Evolutionary conservation across 1,139 yeast species (phyloP).

Genomic region (Diutina pseudorugosa): DNA sequence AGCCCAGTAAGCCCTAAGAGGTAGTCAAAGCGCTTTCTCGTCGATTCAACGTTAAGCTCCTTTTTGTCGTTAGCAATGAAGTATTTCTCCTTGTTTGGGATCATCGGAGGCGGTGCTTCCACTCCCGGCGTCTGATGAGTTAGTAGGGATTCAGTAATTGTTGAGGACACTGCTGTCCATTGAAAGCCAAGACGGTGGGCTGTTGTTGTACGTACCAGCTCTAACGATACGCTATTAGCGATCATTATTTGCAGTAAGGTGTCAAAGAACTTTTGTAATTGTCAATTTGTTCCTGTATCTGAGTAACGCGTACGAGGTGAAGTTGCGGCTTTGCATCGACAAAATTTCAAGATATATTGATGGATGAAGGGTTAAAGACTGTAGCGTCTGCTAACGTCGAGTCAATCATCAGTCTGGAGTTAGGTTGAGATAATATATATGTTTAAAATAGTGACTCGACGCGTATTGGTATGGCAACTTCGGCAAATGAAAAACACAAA

Average conservation of each 20-base stretch:
- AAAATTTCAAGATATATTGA: no score
- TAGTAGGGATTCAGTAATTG: neutral
- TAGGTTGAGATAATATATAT: no score
- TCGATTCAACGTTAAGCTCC: slow-evolving; percentile 32
- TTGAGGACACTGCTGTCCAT: neutral
- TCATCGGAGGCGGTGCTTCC: neutral
- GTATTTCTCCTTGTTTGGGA: neutral
- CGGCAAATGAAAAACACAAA: no score
- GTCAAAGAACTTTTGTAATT: neutral
- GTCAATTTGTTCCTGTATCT: neutral
- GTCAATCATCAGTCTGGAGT: no score
- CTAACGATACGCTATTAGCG: slow-evolving; percentile 1
- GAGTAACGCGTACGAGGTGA: neutral
- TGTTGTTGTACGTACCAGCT: neutral
- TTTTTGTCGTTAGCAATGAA: neutral
- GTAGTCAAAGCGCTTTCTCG: slow-evolving; percentile 45
- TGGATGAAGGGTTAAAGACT: no score
- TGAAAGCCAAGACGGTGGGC: neutral
- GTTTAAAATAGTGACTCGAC: no score
- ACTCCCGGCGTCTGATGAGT: slow-evolving; percentile 4
- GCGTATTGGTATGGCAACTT: no score
- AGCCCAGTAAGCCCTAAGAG: slow-evolving; percentile 10
- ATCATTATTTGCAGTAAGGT: neutral
- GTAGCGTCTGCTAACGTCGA: no score
- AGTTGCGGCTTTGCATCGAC: neutral